phyloP scores from a whole-genome alignment of 2,329 filamentous ascomycete species.

The Fusarium illudens region DNA sequence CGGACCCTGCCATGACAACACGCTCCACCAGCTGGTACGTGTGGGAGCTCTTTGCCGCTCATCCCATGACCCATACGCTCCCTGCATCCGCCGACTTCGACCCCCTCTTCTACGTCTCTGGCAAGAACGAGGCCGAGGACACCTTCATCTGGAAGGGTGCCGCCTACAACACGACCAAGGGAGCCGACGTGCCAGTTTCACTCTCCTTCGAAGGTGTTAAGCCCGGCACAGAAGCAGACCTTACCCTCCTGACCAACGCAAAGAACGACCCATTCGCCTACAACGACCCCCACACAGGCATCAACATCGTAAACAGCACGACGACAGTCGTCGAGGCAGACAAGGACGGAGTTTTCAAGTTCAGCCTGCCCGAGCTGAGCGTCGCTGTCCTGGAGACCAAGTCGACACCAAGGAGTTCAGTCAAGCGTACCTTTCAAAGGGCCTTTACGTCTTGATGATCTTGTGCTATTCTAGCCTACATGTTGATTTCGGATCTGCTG shows the following conservation, averaged over 20 bases:
- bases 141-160: conserved; percentile 60
- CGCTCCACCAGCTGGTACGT: conserved; percentile 60
- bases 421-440: neutral
- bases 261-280: conserved; percentile 51
- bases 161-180: conserved; percentile 61
- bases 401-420: neutral
- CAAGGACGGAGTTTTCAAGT: conserved; percentile 58
- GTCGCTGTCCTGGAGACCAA: conserved; percentile 63
- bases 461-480: neutral
- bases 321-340: conserved; percentile 52
- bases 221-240: conserved; percentile 49
- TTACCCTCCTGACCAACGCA: conserved; percentile 57
- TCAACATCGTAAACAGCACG: conserved; percentile 59
- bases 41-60: conserved; percentile 59
- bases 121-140: conserved; percentile 52
- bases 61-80: conserved; percentile 57
- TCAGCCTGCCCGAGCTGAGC: conserved; percentile 62
- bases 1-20: conserved; percentile 58
- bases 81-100: conserved; percentile 53
- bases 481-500: neutral
- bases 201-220: conserved; percentile 56
- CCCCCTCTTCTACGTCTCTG: conserved; percentile 61
- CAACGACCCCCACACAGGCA: conserved; percentile 55
- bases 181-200: conserved; percentile 54
- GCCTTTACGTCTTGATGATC: neutral